Conservation (phyloP, 805 yeast genomes). For the Ogataea ramenticola region DNA sequence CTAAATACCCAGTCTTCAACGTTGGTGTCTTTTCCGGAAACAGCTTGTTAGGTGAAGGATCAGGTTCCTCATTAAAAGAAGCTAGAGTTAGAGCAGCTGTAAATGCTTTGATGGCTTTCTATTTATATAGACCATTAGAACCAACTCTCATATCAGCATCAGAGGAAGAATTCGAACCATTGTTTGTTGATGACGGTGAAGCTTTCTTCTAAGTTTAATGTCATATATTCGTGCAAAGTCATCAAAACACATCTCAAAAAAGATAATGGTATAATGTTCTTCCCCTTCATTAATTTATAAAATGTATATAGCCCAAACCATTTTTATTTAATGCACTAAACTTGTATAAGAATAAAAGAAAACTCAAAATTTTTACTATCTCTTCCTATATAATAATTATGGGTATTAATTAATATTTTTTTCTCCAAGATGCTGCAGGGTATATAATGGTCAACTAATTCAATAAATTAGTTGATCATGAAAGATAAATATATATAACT, state of each 20-base stretch:
- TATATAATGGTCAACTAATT: too few species aligned
- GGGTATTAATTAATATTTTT: too few species aligned
- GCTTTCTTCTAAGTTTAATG: slow-evolving; percentile 15
- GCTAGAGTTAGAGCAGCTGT: slow-evolving; percentile 91
- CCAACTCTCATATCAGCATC: slow-evolving; percentile 66
- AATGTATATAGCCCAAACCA: neutral
- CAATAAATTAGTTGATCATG: too few species aligned
- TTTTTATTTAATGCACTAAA: neutral
- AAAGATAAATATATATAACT: too few species aligned
- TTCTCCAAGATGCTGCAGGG: neutral
- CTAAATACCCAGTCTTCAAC: slow-evolving; percentile 77
- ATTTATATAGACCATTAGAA: slow-evolving; percentile 77
- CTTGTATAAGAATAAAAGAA: too few species aligned
- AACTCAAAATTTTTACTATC: too few species aligned
- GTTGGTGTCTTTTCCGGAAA: slow-evolving; percentile 88
- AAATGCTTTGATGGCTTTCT: slow-evolving; percentile 85
- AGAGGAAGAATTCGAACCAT: slow-evolving; percentile 34
- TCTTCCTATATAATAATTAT: too few species aligned
- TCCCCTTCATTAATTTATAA: neutral
- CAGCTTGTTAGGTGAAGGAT: slow-evolving; percentile 86
- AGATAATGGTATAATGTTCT: neutral
- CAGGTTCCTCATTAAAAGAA: slow-evolving; percentile 83
- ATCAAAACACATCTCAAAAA: too few species aligned
- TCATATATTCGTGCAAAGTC: too few species aligned
- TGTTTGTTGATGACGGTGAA: slow-evolving; percentile 29